phyloP scores from a whole-genome alignment of 345 rosid species.

The Acer yangbiense region DNA sequence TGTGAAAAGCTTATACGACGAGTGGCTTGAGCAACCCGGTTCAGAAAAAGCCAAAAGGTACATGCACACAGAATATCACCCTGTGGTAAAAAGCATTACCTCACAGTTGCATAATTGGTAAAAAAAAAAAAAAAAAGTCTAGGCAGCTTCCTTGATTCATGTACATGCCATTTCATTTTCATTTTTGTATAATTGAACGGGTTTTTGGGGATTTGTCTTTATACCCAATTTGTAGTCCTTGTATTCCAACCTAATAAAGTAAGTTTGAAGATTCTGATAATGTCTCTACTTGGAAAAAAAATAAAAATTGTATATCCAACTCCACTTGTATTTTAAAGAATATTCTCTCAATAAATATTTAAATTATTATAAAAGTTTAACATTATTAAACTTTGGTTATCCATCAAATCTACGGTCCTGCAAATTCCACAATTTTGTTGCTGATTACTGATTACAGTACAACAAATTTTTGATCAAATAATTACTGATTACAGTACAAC shows the following conservation, averaged over 20 bases:
- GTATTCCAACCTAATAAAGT: background rate
- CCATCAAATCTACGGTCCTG: too few relatives aligned
- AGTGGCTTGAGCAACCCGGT: conserved; percentile 91
- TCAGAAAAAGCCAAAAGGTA: conserved; percentile 69
- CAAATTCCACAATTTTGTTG: too few relatives aligned
- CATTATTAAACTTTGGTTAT: too few relatives aligned
- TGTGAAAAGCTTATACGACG: conserved; percentile 64
- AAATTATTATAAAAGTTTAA: too few relatives aligned
- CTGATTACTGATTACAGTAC: too few relatives aligned
- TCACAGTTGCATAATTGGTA: conserved; percentile 85
- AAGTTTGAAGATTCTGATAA: background rate
- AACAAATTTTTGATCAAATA: too few relatives aligned
- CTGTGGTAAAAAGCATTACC: conserved; percentile 70
- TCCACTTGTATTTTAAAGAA: too few relatives aligned
- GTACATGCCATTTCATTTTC: too few relatives aligned
- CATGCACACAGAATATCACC: conserved; percentile 87
- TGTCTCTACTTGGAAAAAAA: too few relatives aligned
- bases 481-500: too few relatives aligned
- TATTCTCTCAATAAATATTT: too few relatives aligned
- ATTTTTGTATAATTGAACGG: conserved; percentile 2
- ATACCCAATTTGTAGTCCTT: background rate
- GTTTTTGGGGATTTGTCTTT: background rate
- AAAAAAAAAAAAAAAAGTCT: background rate
- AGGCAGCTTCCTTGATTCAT: background rate
- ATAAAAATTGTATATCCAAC: too few relatives aligned